These are phyloP conservation scores for Exophiala calicioides DNA, from an alignment of 2,329 filamentous ascomycete genomes.

Conservation along the genomic window DNA sequence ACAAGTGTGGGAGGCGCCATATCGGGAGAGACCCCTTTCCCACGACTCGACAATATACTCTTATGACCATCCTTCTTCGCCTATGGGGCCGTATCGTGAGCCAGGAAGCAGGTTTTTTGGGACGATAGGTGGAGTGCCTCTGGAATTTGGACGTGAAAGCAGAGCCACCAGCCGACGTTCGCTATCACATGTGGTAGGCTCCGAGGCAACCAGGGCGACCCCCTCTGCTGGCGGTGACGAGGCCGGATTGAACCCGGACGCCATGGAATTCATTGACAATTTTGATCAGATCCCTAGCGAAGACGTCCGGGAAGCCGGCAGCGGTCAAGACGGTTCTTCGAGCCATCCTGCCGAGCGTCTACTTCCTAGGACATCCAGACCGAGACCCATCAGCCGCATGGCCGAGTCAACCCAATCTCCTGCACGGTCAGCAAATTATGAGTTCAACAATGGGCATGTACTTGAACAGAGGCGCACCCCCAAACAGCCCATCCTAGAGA, in stretches of 20 bases:
- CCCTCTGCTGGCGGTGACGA: neutral
- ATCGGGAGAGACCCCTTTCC: conserved; percentile 8
- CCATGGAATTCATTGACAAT: conserved; percentile 24
- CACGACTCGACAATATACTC: conserved; percentile 17
- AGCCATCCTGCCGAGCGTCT: neutral
- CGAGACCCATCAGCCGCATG: no score
- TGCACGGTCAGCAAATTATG: no score
- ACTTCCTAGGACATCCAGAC: no score
- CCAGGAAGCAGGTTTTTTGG: conserved; percentile 7
- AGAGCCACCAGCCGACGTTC: conserved; percentile 12
- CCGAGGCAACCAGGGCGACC: conserved; percentile 2
- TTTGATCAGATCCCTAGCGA: conserved; percentile 20
- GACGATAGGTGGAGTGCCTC: conserved; percentile 8
- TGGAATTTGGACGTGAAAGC: conserved; percentile 13
- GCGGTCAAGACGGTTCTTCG: neutral
- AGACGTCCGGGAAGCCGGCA: neutral
- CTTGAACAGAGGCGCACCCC: no score
- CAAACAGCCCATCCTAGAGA: conserved; percentile 1
- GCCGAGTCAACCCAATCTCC: no score
- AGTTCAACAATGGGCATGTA: no score
- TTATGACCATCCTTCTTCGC: conserved; percentile 15
- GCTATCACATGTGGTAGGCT: neutral
- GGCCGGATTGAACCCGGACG: conserved; percentile 14
- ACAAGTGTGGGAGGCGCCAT: neutral
- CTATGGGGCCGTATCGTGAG: conserved; percentile 18